Percentiles rank a stretch among this genome's conserved stretches.
phyloP scores from a whole-genome alignment of 2,329 filamentous ascomycete species.

The Hypoxylon sp. region DNA sequence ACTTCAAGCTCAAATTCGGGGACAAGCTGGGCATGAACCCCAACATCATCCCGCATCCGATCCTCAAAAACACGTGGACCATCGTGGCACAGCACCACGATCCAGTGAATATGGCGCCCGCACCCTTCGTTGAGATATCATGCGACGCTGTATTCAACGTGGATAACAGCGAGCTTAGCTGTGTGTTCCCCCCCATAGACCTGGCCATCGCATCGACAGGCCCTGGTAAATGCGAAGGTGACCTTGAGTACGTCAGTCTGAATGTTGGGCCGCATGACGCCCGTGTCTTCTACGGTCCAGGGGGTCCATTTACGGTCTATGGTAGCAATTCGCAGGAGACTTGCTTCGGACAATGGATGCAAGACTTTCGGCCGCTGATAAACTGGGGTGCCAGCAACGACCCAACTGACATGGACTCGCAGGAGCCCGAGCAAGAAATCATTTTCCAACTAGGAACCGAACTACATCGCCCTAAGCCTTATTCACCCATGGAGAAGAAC shows the following conservation, averaged over 20 bases:
- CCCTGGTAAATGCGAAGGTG: slow-evolving; percentile 61
- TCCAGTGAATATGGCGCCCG: slow-evolving; percentile 46
- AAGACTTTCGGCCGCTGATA: slow-evolving; percentile 67
- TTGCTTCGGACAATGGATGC: slow-evolving; percentile 71
- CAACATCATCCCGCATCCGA: slow-evolving; percentile 71
- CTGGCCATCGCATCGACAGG: slow-evolving; percentile 65
- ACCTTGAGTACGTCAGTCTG: slow-evolving; percentile 59
- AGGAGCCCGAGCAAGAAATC: slow-evolving; percentile 4
- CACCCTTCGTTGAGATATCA: slow-evolving; percentile 61
- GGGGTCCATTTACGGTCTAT: slow-evolving; percentile 65
- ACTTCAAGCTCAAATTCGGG: slow-evolving; percentile 66
- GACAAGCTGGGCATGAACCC: slow-evolving; percentile 64
- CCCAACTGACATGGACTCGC: slow-evolving; percentile 29
- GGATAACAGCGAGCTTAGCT: slow-evolving; percentile 58
- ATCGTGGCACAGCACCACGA: slow-evolving; percentile 65
- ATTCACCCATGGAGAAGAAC: slow-evolving; percentile 69
- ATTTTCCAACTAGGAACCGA: slow-evolving; percentile 64
- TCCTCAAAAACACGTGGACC: slow-evolving; percentile 63
- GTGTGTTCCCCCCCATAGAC: slow-evolving; percentile 58
- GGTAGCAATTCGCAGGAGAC: slow-evolving; percentile 69
- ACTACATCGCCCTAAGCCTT: slow-evolving; percentile 65
- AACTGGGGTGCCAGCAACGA: slow-evolving; percentile 57
- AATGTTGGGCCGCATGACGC: slow-evolving; percentile 71
- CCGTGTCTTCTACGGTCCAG: slow-evolving; percentile 69
- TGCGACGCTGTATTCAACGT: slow-evolving; percentile 65